These are phyloP conservation scores for Biscogniauxia marginata DNA, from an alignment of 2,329 filamentous ascomycete species.

Conservation along the genomic window DNA sequence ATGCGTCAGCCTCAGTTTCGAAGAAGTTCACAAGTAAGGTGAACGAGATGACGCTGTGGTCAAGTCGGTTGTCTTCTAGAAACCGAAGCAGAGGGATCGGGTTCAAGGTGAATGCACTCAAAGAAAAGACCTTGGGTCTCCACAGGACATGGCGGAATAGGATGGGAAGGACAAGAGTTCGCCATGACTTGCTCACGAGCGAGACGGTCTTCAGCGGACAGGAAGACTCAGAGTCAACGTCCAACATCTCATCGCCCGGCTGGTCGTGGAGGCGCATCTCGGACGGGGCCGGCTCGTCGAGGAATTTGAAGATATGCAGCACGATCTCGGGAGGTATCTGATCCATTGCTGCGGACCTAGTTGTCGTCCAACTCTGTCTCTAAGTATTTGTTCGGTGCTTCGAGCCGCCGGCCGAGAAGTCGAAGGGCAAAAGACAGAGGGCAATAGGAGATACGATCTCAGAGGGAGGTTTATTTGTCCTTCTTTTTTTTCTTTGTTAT, in stretches of 20 bases:
- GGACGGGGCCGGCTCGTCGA: constrained; percentile 51
- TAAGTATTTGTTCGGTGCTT: too few relatives aligned
- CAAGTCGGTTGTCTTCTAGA: constrained; percentile 35
- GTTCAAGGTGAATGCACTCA: constrained; percentile 27
- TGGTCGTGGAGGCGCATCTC: constrained; percentile 47
- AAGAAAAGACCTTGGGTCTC: constrained; percentile 30
- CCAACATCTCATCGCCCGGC: constrained; percentile 43
- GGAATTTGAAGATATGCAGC: constrained; percentile 53
- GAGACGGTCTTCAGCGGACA: constrained; percentile 56
- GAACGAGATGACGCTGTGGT: constrained; percentile 41
- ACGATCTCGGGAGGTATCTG: constrained; percentile 62
- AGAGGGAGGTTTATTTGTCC: too few relatives aligned
- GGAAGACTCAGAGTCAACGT: constrained; percentile 30
- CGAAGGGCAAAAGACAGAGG: too few relatives aligned
- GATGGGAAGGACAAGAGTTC: constrained; percentile 47
- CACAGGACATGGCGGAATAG: constrained; percentile 58
- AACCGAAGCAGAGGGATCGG: constrained; percentile 42
- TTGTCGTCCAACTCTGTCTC: too few relatives aligned
- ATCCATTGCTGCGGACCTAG: constrained; percentile 21
- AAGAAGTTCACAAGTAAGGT: constrained; percentile 40
- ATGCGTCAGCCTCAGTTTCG: constrained; percentile 28
- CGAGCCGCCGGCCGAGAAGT: too few relatives aligned
- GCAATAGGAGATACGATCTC: too few relatives aligned
- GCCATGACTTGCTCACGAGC: constrained; percentile 52
- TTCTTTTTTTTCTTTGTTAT: too few relatives aligned